These are phyloP conservation scores for Spraguea lophii DNA, from an alignment of 371 early-diverging fungal genomes.

Conservation along the genomic window DNA sequence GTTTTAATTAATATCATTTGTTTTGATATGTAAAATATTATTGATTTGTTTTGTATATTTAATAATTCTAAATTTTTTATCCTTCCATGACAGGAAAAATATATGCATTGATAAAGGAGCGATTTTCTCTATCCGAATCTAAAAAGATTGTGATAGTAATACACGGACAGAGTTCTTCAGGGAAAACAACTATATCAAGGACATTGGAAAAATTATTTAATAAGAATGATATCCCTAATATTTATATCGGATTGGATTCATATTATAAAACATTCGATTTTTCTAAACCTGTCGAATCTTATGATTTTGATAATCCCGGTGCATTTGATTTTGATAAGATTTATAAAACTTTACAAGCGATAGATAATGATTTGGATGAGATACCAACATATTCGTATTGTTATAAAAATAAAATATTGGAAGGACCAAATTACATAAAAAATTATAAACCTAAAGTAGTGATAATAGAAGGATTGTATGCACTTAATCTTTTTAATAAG, in stretches of 20 bases:
- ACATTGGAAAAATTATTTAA: conserved; percentile 3
- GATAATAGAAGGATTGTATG: conserved; percentile 33
- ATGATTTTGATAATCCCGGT: conserved; percentile 36
- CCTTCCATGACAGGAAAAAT: too few relatives aligned
- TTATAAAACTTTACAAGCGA: conserved; percentile 2
- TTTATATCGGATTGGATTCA: conserved; percentile 3
- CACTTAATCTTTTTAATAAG: conserved; percentile 19
- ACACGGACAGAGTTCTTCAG: conserved; percentile 14
- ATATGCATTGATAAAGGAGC: too few relatives aligned
- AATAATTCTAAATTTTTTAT: too few relatives aligned
- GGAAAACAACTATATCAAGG: conserved; percentile 14
- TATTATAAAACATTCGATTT: conserved; percentile 4
- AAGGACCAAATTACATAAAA: background rate
- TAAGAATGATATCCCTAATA: background rate
- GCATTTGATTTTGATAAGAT: conserved; percentile 24
- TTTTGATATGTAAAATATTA: too few relatives aligned
- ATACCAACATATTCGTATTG: conserved; percentile 4
- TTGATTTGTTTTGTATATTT: too few relatives aligned
- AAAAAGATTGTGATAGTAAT: too few relatives aligned
- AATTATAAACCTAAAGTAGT: conserved; percentile 15
- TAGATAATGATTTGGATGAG: conserved; percentile 2
- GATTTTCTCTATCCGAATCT: too few relatives aligned
- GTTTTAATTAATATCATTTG: too few relatives aligned
- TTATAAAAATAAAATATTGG: conserved; percentile 1
- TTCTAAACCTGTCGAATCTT: background rate